phyloP scores from a whole-genome alignment of 495 filamentous ascomycete species.

The Cercophora sp. region DNA sequence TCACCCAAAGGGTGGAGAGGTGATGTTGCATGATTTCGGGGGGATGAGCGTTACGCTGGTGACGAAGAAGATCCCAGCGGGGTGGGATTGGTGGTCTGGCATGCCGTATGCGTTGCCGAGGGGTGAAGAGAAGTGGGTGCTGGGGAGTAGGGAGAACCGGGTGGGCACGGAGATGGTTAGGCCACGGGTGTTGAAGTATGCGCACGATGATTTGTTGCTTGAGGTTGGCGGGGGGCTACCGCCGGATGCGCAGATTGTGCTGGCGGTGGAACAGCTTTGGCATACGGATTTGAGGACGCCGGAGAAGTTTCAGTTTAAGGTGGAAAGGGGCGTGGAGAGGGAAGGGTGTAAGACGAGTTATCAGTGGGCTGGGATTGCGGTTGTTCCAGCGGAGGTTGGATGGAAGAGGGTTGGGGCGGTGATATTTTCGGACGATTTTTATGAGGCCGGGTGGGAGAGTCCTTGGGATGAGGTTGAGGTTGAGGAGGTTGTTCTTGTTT shows the following conservation, averaged over 20 bases:
- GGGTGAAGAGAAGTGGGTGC: neutral
- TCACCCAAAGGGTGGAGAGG: neutral
- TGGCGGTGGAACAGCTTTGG: slow-evolving; percentile 9
- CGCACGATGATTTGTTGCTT: slow-evolving; percentile 3
- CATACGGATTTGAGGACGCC: neutral
- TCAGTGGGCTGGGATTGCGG: slow-evolving; percentile 6
- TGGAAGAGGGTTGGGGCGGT: slow-evolving; percentile 5
- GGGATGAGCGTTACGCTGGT: slow-evolving; percentile 5
- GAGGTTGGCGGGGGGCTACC: neutral
- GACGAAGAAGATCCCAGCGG: neutral
- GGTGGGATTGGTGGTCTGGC: slow-evolving; percentile 6
- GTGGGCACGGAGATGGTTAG: neutral
- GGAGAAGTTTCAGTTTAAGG: neutral
- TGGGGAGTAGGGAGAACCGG: slow-evolving; percentile 3
- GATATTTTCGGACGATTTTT: neutral
- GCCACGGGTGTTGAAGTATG: slow-evolving; percentile 10
- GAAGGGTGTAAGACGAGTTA: slow-evolving; percentile 1
- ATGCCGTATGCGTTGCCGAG: slow-evolving; percentile 6
- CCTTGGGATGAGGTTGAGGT: slow-evolving; percentile 1
- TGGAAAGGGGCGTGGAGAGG: neutral
- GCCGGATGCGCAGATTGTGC: neutral
- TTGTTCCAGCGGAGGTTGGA: neutral
- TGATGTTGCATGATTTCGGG: slow-evolving; percentile 5
- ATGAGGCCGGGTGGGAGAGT: neutral
- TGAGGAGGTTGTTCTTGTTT: slow-evolving; percentile 3